Evolutionary conservation across 331 rosid species (phyloP).

Genomic region (Cydonia oblonga): DNA sequence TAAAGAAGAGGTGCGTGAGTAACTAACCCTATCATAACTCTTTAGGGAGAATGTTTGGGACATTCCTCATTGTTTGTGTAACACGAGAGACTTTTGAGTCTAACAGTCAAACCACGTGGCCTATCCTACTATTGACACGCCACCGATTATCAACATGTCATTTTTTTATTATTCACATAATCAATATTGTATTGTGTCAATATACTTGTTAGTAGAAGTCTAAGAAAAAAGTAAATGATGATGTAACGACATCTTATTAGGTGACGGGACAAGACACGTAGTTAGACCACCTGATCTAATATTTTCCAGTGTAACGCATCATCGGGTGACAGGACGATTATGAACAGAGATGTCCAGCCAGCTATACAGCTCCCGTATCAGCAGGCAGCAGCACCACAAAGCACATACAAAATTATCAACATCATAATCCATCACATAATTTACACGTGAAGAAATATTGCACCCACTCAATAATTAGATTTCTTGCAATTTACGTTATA

Average conservation of each 20-base stretch:
- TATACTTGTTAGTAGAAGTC: too few species aligned
- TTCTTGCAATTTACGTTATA: background rate
- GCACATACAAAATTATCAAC: background rate
- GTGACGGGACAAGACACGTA: too few species aligned
- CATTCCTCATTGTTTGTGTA: background rate
- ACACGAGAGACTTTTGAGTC: too few species aligned
- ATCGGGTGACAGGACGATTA: background rate
- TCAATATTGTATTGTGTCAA: too few species aligned
- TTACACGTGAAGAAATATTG: background rate
- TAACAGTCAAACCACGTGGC: fast-evolving
- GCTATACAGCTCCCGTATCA: background rate
- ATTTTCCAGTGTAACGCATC: too few species aligned
- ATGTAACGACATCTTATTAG: too few species aligned
- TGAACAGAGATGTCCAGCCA: background rate
- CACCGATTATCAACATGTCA: background rate
- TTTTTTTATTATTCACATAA: too few species aligned
- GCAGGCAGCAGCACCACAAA: conserved; percentile 1
- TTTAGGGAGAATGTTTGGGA: background rate
- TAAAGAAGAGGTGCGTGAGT: too few species aligned
- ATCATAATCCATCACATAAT: conserved; percentile 10
- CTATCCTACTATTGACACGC: background rate
- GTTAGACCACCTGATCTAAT: too few species aligned
- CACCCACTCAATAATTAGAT: conserved; percentile 1
- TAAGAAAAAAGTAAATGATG: too few species aligned
- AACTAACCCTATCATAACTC: background rate